Evolutionary conservation across 78 protist genomes (phyloP).

Genomic region (Dictyostelium intermedium): DNA sequence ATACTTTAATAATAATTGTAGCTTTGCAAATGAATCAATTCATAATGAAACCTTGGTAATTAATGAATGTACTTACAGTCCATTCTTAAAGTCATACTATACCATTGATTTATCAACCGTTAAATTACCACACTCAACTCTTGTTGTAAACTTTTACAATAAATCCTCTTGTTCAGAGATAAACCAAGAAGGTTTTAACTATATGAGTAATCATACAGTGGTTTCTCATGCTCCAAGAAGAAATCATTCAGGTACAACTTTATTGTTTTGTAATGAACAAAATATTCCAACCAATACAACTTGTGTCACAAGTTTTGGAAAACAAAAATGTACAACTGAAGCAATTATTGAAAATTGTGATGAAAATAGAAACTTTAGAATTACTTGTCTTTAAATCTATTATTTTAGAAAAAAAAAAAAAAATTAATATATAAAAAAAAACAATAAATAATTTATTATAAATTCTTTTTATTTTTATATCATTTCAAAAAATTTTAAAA

Average conservation of each 20-base stretch:
- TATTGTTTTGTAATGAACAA: neutral
- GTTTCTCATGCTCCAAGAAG: neutral
- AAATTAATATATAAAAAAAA: neutral
- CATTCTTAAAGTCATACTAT: neutral
- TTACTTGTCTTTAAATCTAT: neutral
- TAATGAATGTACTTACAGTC: neutral
- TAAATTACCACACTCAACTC: neutral
- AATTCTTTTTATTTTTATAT: neutral
- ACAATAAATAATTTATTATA: neutral
- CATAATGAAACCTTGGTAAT: neutral
- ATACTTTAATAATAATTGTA: neutral
- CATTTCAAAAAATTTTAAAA: no score
- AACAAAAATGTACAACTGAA: neutral
- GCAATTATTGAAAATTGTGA: neutral
- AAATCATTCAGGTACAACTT: neutral
- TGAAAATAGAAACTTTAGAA: neutral
- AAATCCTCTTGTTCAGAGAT: neutral
- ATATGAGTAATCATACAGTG: neutral
- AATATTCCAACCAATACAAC: neutral
- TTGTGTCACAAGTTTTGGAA: neutral
- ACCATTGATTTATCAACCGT: neutral
- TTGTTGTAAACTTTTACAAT: conserved; percentile 1
- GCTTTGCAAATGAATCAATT: neutral
- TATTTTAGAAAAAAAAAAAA: neutral
- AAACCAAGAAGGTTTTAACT: neutral